A percentile compares a stretch with the other conserved stretches of the same genome.
Conservation (phyloP, 306 rosid species). For the Quercus alba region DNA sequence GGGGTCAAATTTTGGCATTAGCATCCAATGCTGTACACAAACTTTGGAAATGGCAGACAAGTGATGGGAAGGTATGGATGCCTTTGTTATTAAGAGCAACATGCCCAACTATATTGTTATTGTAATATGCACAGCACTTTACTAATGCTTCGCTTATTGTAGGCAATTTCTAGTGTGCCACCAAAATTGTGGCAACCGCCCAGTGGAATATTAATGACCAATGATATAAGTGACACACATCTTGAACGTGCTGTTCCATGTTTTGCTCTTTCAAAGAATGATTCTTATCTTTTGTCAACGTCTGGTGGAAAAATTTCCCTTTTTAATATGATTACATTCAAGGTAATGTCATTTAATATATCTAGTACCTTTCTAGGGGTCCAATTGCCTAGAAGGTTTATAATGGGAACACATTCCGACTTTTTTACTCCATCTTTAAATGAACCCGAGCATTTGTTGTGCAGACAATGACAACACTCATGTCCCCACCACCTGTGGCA, state of each 20-base stretch:
- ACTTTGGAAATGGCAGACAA: constrained; percentile 97
- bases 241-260: constrained; percentile 93
- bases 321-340: constrained; percentile 97
- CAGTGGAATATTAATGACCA: constrained; percentile 97
- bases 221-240: constrained; percentile 77
- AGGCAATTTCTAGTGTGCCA: constrained; percentile 69
- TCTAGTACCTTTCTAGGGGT: not conserved
- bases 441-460: constrained; percentile 3
- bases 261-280: constrained; percentile 96
- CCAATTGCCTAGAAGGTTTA: not conserved
- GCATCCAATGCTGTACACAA: constrained; percentile 96
- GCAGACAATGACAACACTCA: constrained; percentile 98
- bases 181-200: constrained; percentile 94
- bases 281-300: constrained; percentile 93
- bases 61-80: constrained; percentile 69
- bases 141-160: constrained; percentile 21
- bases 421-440: not conserved
- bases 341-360: constrained; percentile 42
- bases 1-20: constrained; percentile 78
- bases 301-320: constrained; percentile 97
- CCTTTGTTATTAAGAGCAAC: constrained; percentile 11
- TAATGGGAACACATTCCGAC: not conserved
- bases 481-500: constrained; percentile 98
- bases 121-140: constrained; percentile 23
- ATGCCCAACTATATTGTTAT: constrained; percentile 20